Conservation (phyloP, 2,329 filamentous ascomycete genomes). For the Cladobotryum mycophilum region DNA sequence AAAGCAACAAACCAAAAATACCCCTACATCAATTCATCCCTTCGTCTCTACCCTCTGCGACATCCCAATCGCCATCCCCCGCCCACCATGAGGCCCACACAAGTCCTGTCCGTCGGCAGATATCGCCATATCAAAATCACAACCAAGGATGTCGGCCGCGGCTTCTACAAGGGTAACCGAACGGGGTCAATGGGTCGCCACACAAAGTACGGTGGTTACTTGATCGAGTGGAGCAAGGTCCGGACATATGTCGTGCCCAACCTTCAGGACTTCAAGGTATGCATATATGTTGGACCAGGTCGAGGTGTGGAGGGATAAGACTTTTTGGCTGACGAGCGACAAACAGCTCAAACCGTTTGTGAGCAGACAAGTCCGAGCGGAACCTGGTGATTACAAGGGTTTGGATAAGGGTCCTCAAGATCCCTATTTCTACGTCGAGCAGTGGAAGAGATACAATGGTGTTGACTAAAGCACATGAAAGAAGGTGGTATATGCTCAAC, state of each 20-base stretch:
- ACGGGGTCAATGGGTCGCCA: constrained; percentile 82
- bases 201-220: constrained; percentile 76
- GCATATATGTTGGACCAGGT: constrained; percentile 38
- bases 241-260: constrained; percentile 79
- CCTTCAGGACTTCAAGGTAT: constrained; percentile 52
- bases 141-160: constrained; percentile 87
- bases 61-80: background rate
- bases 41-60: background rate
- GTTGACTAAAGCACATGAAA: constrained; percentile 39
- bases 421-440: constrained; percentile 55
- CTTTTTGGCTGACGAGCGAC: background rate
- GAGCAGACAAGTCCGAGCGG: constrained; percentile 49
- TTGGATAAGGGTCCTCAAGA: constrained; percentile 49
- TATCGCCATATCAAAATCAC: constrained; percentile 75
- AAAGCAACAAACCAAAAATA: background rate
- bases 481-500: background rate
- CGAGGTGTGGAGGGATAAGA: background rate
- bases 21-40: background rate
- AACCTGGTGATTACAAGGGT: constrained; percentile 49
- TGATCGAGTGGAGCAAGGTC: constrained; percentile 80
- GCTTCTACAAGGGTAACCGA: constrained; percentile 95
- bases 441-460: constrained; percentile 64
- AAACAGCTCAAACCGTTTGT: constrained; percentile 79
- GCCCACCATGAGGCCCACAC: constrained; percentile 59
- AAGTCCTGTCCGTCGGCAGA: constrained; percentile 57